These are phyloP conservation scores for Colletotrichum higginsianum DNA, from an alignment of 2,329 filamentous ascomycete genomes.

Conservation along the genomic window DNA sequence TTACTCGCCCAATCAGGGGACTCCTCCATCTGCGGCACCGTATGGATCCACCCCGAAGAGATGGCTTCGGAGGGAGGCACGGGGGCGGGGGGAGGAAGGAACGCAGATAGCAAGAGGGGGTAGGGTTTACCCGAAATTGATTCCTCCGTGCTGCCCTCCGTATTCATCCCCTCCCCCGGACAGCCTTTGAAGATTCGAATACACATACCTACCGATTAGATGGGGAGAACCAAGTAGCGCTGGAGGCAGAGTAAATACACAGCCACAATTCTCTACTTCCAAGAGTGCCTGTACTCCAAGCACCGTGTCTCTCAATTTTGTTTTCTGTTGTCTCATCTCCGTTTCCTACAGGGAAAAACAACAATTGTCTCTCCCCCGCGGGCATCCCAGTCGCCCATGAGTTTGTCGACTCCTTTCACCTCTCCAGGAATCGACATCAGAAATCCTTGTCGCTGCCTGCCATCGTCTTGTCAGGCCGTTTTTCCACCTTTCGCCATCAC, in stretches of 20 bases:
- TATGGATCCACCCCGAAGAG: neutral
- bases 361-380: neutral
- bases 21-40: neutral
- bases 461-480: constrained; percentile 22
- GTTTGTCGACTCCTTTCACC: constrained; percentile 13
- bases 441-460: constrained; percentile 18
- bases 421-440: constrained; percentile 5
- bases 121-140: constrained; percentile 28
- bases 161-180: neutral
- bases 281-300: neutral
- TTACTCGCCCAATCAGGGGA: neutral
- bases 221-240: neutral
- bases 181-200: neutral
- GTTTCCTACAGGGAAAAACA: neutral
- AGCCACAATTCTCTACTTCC: constrained; percentile 5
- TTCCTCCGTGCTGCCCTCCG: constrained; percentile 16
- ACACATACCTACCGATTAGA: too few species aligned
- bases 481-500: constrained; percentile 37
- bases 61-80: constrained; percentile 17
- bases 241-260: neutral
- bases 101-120: neutral
- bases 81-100: neutral
- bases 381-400: neutral
- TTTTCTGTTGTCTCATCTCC: constrained; percentile 25
- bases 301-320: neutral